Conservation (phyloP, 495 filamentous ascomycete species). For the Hypoxylon fragiforme region DNA sequence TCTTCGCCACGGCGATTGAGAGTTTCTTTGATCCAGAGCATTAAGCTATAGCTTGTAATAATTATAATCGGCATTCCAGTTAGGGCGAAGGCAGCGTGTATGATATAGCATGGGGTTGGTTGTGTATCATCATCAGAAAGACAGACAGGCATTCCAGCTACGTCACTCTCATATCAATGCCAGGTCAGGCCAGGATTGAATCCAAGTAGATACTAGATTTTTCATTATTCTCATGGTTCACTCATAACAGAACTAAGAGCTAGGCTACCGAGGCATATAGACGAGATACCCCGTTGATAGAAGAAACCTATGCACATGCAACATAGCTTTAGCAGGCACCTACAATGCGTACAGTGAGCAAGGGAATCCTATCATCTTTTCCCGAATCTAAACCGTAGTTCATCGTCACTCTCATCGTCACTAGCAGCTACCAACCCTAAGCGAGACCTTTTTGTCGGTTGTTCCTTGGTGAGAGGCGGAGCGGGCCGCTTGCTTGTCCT, state of each 20-base stretch:
- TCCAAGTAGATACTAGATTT: no score
- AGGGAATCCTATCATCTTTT: slow-evolving; percentile 47
- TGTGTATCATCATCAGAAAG: slow-evolving; percentile 12
- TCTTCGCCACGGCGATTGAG: background rate
- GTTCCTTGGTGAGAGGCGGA: slow-evolving; percentile 37
- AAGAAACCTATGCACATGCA: slow-evolving; percentile 1
- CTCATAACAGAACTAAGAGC: slow-evolving; percentile 3
- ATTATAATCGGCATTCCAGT: background rate
- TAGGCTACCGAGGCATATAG: slow-evolving; percentile 6
- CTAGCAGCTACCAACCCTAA: slow-evolving; percentile 38
- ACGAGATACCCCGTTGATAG: slow-evolving; percentile 12
- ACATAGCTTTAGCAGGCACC: background rate
- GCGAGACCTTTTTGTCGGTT: slow-evolving; percentile 52
- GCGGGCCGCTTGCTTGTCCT: slow-evolving; percentile 46
- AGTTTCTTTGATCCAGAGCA: background rate
- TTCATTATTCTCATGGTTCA: background rate
- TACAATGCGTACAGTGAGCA: background rate
- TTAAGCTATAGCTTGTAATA: background rate
- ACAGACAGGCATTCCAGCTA: background rate
- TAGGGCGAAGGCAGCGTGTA: background rate
- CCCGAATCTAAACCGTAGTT: slow-evolving; percentile 61
- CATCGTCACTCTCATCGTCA: slow-evolving; percentile 55
- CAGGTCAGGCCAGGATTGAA: background rate
- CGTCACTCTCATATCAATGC: slow-evolving; percentile 1
- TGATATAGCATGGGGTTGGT: slow-evolving; percentile 11